Conservation (phyloP, 176 grass and related monocot species). For the Aechmea fasciata region DNA sequence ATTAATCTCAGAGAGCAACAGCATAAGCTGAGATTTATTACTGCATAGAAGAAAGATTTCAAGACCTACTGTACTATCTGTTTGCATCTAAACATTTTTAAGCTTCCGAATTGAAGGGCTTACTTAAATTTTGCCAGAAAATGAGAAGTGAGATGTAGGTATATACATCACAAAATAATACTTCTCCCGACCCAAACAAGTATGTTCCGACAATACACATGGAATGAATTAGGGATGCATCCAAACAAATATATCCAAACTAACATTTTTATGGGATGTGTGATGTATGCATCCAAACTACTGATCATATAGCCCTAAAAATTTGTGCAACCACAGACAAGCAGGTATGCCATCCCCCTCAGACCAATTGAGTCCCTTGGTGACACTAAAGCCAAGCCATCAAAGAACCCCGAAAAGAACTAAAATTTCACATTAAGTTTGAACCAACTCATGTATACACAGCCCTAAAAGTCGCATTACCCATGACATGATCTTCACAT, state of each 20-base stretch:
- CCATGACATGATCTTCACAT: slow-evolving; percentile 83
- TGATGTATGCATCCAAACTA: too few species aligned
- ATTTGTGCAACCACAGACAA: not conserved
- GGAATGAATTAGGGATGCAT: not conserved
- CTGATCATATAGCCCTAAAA: not conserved
- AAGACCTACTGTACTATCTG: not conserved
- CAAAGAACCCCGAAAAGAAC: not conserved
- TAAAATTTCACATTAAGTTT: not conserved
- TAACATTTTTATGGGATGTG: too few species aligned
- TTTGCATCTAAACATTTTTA: not conserved
- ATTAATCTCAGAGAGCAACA: not conserved
- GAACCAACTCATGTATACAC: not conserved
- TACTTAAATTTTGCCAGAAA: not conserved
- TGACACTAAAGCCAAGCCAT: too few species aligned
- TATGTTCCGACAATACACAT: not conserved
- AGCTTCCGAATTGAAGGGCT: not conserved
- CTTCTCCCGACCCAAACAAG: too few species aligned
- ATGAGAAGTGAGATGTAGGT: not conserved
- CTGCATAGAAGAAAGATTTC: not conserved
- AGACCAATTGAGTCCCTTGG: not conserved
- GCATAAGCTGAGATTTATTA: not conserved
- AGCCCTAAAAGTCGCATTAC: slow-evolving; percentile 25
- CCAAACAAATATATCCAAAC: too few species aligned
- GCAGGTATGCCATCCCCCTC: not conserved
- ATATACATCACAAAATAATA: not conserved